Evolutionary conservation across 1,139 yeast species (phyloP), one percentile per base, ranked within the genome.

Genomic region (Candida tunisiensis): DNA sequence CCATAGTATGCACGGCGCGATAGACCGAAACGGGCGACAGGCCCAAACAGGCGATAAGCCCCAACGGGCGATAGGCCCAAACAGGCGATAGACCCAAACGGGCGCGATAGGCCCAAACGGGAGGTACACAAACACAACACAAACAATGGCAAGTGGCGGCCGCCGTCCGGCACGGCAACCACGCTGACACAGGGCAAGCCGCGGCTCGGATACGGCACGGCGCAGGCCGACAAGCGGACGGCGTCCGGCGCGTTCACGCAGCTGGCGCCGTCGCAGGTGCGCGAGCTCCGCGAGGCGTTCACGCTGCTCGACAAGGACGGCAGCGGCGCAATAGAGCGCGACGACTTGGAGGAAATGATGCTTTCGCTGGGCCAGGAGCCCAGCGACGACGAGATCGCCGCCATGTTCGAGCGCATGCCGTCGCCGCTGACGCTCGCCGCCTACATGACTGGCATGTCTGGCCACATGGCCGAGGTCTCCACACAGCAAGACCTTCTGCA

Each of bases 271-370:
- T 41, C 44, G 6, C 53, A 53, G 22, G 51, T 65, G 19, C 47
- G 56, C 15, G 62, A 55, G 29, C 45, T 69, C 23, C 60, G 63
- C 28, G 72, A 65, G 35, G 60, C 71, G 3, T 69, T 66, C 36
- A 56, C 63, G 19, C 50, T 82, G 39, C 68, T 85, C n/a, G 96
- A 85, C 44, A 79, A 79, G 21, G 91, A 83, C 34, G 72, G 79
- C 21, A 88, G 82, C 40, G 82, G 88, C 2, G 44, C 52, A 7
- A 69, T 85, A 25, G 58, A 75, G 1, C 47, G 55, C 15, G 55
- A 55, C 2, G 94, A 85, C 45, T 45, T 85, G 35, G 54, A 55
- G 23, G 62, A 64, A 21, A 57, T 78, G 32, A 63, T 74, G 39
- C 56, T 63, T 42, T 70, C 53, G 28, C 62, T 55, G 54, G 82